phyloP scores from a whole-genome alignment of 2,329 filamentous ascomycete genomes.

The Ambrosiella xylebori region DNA sequence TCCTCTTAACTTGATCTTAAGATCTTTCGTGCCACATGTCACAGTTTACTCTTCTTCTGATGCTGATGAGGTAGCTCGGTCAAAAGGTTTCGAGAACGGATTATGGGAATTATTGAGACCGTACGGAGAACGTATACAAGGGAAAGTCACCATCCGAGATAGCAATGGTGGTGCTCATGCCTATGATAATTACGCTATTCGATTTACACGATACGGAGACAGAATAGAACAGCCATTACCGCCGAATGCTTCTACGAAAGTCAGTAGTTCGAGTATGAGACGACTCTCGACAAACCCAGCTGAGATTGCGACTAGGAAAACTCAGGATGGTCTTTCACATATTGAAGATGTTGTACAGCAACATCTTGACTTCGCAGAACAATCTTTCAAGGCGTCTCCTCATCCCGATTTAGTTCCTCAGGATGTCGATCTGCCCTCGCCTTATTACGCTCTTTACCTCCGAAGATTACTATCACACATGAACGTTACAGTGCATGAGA shows the following conservation, averaged over 20 bases:
- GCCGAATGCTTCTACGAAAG: slow-evolving; percentile 16
- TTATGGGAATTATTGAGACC: slow-evolving; percentile 75
- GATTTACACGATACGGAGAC: slow-evolving; percentile 58
- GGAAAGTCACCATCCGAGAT: slow-evolving; percentile 80
- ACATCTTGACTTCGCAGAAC: slow-evolving; percentile 61
- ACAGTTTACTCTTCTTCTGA: slow-evolving; percentile 76
- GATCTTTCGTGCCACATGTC: slow-evolving; percentile 77
- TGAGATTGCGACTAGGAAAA: slow-evolving; percentile 10
- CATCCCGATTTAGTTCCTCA: slow-evolving; percentile 23
- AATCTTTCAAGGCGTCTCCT: slow-evolving; percentile 24
- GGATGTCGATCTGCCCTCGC: slow-evolving; percentile 40
- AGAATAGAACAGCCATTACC: slow-evolving; percentile 35
- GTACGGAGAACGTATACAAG: slow-evolving; percentile 74
- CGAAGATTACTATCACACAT: slow-evolving; percentile 67
- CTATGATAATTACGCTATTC: slow-evolving; percentile 80
- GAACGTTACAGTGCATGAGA: slow-evolving; percentile 69
- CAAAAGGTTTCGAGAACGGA: slow-evolving; percentile 71
- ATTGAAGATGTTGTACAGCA: slow-evolving; percentile 68
- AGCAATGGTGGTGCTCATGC: slow-evolving; percentile 68
- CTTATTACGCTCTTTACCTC: slow-evolving; percentile 74
- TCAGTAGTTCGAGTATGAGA: neutral
- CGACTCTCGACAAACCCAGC: slow-evolving; percentile 4
- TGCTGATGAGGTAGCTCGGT: slow-evolving; percentile 59
- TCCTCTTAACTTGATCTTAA: slow-evolving; percentile 51
- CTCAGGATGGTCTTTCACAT: slow-evolving; percentile 30